Base-by-base conservation (phyloP, 2,329 filamentous ascomycete genomes). In the Apiospora arundinis region DNA sequence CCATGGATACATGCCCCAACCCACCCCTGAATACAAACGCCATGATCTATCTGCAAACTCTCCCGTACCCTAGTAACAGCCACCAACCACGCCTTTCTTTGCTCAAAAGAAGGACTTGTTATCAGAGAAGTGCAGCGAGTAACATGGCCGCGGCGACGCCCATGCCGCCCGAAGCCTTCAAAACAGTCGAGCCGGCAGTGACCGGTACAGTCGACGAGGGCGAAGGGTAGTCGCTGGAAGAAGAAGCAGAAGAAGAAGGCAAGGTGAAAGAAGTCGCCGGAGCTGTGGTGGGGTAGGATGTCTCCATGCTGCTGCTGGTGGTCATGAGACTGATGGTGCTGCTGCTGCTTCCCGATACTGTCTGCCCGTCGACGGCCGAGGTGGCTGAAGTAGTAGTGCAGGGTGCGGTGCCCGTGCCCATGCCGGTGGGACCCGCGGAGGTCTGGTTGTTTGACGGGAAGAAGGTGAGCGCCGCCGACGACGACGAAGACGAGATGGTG, bases 381-480 rank as follows among this genome's bases (percentile, higher is more conserved):
- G 56, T 63, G 21, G 56, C 56, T 2, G 56, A 63, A 12, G 56
- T 63, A 9, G 52, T 18, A 4, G 56, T 63, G 56, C 56, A 63
- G 9, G 56, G 21, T 3, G 56, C 9, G 21, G 25, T 21, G 25
- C 52, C 52, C 52, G 52, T 56, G 28, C 25, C 52, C 14, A 45
- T 16, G 42, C 32, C 32, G 28, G 52, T 60, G 52, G 52, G 52
- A 21, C 52, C 52, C 9, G 32, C 32, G 21, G 56, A 11, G 32
- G 56, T 63, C 28, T 63, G 18, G 32, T 63, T 63, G 28, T 63
- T 32, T 28, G 56, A 28, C 8, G 56, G 32, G 56, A 63, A 63
- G 56, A 14, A 40, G 56, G 56, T 63, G 56, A 40, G 28, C 2
- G 56, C 40, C 8, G 56, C 16, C 1, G 42, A 16, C 2, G 56